Conservation (phyloP, 2,329 filamentous ascomycete genomes). For the Beauveria brongniartii region DNA sequence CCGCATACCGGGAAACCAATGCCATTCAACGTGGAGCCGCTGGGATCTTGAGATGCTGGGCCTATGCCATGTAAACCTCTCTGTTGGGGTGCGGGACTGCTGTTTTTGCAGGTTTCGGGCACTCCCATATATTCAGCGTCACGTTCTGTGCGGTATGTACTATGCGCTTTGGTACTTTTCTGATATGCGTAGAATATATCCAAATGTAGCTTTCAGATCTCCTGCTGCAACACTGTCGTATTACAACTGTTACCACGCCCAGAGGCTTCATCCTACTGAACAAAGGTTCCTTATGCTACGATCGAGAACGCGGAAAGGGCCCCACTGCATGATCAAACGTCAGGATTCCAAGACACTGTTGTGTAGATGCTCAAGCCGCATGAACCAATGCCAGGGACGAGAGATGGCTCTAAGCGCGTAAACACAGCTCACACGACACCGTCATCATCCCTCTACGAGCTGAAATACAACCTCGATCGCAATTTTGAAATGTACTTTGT, state of each 20-base stretch:
- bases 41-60: neutral
- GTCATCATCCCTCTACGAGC: neutral
- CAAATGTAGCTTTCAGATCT: neutral
- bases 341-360: neutral
- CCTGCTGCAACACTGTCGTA: neutral
- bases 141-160: neutral
- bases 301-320: neutral
- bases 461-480: neutral
- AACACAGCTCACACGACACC: neutral
- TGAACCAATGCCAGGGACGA: neutral
- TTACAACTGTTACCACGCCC: neutral
- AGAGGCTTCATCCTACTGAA: neutral
- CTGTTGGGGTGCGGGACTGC: neutral
- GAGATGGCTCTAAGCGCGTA: neutral
- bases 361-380: neutral
- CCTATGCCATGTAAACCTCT: neutral
- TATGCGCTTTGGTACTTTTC: neutral
- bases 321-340: neutral
- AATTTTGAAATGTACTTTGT: neutral
- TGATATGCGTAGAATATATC: neutral
- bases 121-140: neutral
- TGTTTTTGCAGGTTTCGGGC: neutral
- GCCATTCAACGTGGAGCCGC: neutral
- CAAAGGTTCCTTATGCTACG: neutral
- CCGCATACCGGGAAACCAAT: neutral